Evolutionary conservation across 192 early-diverging fungal species (phyloP), one percentile per base, ranked within the genome.

Genomic region (Umbelopsis sp.): DNA sequence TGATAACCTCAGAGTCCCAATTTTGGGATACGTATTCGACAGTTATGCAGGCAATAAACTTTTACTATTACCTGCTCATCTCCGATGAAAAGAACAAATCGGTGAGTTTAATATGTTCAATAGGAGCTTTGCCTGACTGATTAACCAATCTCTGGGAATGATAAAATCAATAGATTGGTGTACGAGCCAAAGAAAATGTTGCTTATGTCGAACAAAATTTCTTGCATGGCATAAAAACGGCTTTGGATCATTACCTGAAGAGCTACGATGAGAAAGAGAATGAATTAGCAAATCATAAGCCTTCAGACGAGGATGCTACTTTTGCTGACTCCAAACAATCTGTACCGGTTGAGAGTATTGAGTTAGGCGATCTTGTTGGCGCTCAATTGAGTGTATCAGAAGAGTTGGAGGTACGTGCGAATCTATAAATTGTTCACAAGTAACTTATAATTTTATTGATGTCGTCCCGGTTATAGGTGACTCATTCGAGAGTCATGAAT

Each of bases 31-130:
- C 29, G 6, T 62, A 12, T 31, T 62, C 56, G 34, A 29, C 31
- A 3, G 17, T 14, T 14, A 62, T 62, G 56, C 56, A 62, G 8
- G 56, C 56, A 31, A 62, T 62, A 12, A 62, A 62, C 31, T 62
- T 62, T n/a, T 62, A 62, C 26, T 62, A 62, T 20, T 62, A 34
- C 26, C 12, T 62, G 11, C 31, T 62, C 9, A 62, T 62, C 12
- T 34, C 31, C 17, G 56, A 62, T 17, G 31, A 62, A 14, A 36
- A 62, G 29, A 20, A 5, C 31, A 62, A n/a, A 20, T 62, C 26
- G 31, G 56, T 62, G 17, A 16, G 56, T 34, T 12, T 11, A 0
- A 32, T 38, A 38, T 3, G 36, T 8, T 11, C 38, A 26, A 6
- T 22, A 22, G 22, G 22, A 53, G 10, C 10, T 12, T 53, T 7